Evolutionary conservation across 73 alveolate species (phyloP).

Genomic region (Stentor coeruleus): DNA sequence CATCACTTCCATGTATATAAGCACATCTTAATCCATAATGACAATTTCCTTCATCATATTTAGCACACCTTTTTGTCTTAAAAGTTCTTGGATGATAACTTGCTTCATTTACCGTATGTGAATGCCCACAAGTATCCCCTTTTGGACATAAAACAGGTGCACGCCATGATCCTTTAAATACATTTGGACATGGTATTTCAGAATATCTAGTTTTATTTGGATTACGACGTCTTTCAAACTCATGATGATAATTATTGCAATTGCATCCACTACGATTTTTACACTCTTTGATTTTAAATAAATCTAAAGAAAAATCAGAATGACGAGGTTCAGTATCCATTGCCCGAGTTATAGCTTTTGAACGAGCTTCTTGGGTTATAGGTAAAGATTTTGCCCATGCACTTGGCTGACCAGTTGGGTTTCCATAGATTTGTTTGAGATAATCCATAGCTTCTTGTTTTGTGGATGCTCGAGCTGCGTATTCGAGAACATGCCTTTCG

Average conservation of each 20-base stretch:
- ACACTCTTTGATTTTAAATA: conserved; percentile 18
- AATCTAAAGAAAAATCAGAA: background rate
- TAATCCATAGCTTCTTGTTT: background rate
- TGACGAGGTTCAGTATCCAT: background rate
- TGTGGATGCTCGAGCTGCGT: conserved; percentile 24
- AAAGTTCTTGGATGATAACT: conserved; percentile 28
- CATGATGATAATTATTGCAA: conserved; percentile 30
- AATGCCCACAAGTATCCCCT: conserved; percentile 15
- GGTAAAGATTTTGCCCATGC: conserved; percentile 26
- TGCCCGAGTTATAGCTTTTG: background rate
- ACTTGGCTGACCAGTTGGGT: conserved; percentile 1
- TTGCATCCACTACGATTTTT: conserved; percentile 18
- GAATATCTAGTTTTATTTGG: conserved; percentile 13
- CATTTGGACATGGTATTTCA: conserved; percentile 22
- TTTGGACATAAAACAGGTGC: conserved; percentile 21
- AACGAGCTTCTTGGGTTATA: background rate
- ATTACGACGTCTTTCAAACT: conserved; percentile 23
- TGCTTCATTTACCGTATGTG: conserved; percentile 34
- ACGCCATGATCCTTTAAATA: conserved; percentile 16
- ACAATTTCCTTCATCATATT: conserved; percentile 20
- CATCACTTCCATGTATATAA: conserved; percentile 24
- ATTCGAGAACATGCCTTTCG: conserved; percentile 13
- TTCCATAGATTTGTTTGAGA: conserved; percentile 13
- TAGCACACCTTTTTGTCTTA: conserved; percentile 12
- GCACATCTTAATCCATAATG: conserved; percentile 22